Conservation (phyloP, 1,284 basidiomycete species). For the Microbotryum violaceum region DNA sequence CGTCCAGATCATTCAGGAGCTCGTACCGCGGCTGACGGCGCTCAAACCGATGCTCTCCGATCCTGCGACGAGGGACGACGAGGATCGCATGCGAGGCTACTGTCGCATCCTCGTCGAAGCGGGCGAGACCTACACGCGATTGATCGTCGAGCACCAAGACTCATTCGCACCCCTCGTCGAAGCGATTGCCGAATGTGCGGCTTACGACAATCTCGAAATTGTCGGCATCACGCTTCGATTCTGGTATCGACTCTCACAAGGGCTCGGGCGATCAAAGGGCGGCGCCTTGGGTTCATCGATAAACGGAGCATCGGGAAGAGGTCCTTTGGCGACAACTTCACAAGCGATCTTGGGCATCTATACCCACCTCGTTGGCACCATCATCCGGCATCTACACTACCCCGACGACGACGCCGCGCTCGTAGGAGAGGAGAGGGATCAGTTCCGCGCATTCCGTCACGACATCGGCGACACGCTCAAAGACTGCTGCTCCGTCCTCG, state of each 20-base stretch:
- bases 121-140: constrained; percentile 84
- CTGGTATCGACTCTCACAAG: constrained; percentile 88
- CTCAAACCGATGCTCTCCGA: constrained; percentile 58
- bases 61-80: constrained; percentile 37
- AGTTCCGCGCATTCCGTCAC: constrained; percentile 91
- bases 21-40: constrained; percentile 73
- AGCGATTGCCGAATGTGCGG: constrained; percentile 87
- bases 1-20: constrained; percentile 74
- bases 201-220: constrained; percentile 88
- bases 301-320: too few species aligned
- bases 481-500: constrained; percentile 93
- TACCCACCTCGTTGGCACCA: constrained; percentile 70
- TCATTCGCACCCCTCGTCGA: constrained; percentile 90
- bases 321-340: constrained; percentile 19
- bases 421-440: constrained; percentile 78
- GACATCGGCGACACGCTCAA: constrained; percentile 99
- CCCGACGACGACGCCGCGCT: constrained; percentile 62
- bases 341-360: constrained; percentile 57
- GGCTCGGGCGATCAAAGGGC: constrained; percentile 46
- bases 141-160: constrained; percentile 82
- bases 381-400: constrained; percentile 89
- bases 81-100: constrained; percentile 79
- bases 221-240: constrained; percentile 97
- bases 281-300: constrained; percentile 8
- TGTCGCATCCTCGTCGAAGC: constrained; percentile 91